Conservation (phyloP, 768 basidiomycete genomes). For the Mycena belliarum region DNA sequence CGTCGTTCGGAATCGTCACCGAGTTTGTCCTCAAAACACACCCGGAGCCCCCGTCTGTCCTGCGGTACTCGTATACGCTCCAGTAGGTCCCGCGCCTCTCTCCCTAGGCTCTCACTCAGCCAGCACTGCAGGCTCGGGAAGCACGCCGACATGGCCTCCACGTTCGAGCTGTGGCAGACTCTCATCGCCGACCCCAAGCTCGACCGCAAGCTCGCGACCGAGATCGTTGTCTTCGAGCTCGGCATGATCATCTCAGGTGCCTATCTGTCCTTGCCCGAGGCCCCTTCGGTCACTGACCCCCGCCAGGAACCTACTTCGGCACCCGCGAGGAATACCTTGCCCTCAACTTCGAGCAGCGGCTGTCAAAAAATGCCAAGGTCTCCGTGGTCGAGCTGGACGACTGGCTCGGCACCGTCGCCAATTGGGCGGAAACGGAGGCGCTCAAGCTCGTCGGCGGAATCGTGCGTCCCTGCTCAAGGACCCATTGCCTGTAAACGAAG, state of each 20-base stretch:
- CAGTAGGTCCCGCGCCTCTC: neutral
- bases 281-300: neutral
- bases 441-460: constrained; percentile 14
- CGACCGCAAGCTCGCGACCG: constrained; percentile 18
- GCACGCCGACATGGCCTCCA: constrained; percentile 8
- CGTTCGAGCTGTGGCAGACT: constrained; percentile 14
- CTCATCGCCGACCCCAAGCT: constrained; percentile 19
- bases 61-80: constrained; percentile 14
- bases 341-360: constrained; percentile 13
- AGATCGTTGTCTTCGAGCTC: constrained; percentile 13
- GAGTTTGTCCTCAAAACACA: constrained; percentile 27
- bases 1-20: constrained; percentile 33
- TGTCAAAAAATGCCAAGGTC: neutral
- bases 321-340: constrained; percentile 19
- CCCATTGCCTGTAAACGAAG: no score
- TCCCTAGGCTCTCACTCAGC: neutral
- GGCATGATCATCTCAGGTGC: constrained; percentile 22
- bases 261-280: no score
- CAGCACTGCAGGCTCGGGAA: neutral
- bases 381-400: constrained; percentile 9
- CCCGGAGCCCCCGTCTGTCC: constrained; percentile 22
- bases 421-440: constrained; percentile 21
- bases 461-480: constrained; percentile 2
- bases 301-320: constrained; percentile 18
- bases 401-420: constrained; percentile 19